phyloP scores from a whole-genome alignment of 208 protist genomes.

The Wallacemonas sp. region DNA sequence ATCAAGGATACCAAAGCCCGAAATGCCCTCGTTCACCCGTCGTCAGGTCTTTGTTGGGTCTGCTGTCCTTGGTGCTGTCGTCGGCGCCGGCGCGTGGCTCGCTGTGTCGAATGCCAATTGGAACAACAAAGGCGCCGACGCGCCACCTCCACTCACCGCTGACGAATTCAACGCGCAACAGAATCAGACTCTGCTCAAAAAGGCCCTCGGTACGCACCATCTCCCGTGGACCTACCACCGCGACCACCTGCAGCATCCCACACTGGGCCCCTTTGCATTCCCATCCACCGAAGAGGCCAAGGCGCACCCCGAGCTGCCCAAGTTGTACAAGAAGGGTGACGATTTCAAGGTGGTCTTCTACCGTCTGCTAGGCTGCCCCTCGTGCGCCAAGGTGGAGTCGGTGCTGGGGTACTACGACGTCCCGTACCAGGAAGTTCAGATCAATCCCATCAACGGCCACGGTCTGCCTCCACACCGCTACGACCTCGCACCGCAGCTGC shows the following conservation, averaged over 20 bases:
- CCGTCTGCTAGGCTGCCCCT: conserved; percentile 79
- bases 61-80: conserved; percentile 12
- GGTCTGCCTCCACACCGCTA: conserved; percentile 71
- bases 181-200: conserved; percentile 35
- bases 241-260: conserved; percentile 14
- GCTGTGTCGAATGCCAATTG: not conserved
- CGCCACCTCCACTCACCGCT: conserved; percentile 31
- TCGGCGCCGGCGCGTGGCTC: conserved; percentile 15
- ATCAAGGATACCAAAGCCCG: conserved; percentile 11
- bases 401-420: conserved; percentile 69
- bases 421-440: conserved; percentile 58
- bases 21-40: conserved; percentile 14
- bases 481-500: conserved; percentile 71
- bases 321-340: conserved; percentile 18
- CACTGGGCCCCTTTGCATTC: conserved; percentile 2
- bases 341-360: conserved; percentile 65
- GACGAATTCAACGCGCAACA: conserved; percentile 76
- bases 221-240: conserved; percentile 51
- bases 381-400: conserved; percentile 83
- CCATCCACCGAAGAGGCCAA: not conserved
- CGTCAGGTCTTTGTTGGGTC: conserved; percentile 10
- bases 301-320: not conserved
- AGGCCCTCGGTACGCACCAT: conserved; percentile 42
- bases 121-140: conserved; percentile 11
- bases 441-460: conserved; percentile 70